A percentile compares a stretch with the other conserved stretches of the same genome.
Conservation (phyloP, 2,329 filamentous ascomycete genomes). For the Stagonosporopsis rhizophila region DNA sequence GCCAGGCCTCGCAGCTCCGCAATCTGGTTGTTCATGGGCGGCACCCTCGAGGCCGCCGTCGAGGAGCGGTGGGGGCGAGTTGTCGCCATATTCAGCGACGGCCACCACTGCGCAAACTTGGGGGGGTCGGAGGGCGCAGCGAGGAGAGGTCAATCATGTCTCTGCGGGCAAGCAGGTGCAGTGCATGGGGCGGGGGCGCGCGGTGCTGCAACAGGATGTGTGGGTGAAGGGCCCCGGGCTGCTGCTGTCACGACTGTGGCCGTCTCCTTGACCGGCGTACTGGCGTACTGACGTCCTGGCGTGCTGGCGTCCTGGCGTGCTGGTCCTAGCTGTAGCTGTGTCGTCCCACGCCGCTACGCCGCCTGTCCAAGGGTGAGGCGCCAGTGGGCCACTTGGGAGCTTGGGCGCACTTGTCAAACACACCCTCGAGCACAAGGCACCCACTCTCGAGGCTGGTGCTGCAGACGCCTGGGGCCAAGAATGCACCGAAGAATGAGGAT, state of each 20-base stretch:
- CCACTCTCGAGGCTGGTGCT: slow-evolving; percentile 15
- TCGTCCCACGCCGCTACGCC: slow-evolving; percentile 4
- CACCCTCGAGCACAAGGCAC: slow-evolving; percentile 24
- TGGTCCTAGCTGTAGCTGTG: not conserved
- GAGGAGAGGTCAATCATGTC: slow-evolving; percentile 38
- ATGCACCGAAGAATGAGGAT: slow-evolving; percentile 18
- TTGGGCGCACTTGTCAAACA: slow-evolving; percentile 21
- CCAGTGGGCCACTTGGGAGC: not conserved
- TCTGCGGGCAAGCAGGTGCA: slow-evolving; percentile 19
- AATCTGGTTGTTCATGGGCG: slow-evolving; percentile 61
- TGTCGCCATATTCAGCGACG: slow-evolving; percentile 44
- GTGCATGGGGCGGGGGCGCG: slow-evolving; percentile 15
- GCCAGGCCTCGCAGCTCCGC: slow-evolving; percentile 49
- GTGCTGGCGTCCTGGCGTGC: no score
- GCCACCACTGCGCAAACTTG: slow-evolving; percentile 36
- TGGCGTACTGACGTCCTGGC: no score
- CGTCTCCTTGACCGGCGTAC: not conserved
- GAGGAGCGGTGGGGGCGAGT: slow-evolving; percentile 48
- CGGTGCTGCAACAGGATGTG: not conserved
- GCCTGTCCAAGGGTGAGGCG: not conserved
- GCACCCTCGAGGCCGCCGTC: slow-evolving; percentile 50
- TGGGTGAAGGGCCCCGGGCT: not conserved
- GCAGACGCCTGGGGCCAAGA: slow-evolving; percentile 1
- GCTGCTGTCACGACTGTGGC: not conserved
- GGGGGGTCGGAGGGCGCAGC: slow-evolving; percentile 30